Evolutionary conservation across 1,284 basidiomycete genomes (phyloP).

Genomic region (Dichomitus squalens): DNA sequence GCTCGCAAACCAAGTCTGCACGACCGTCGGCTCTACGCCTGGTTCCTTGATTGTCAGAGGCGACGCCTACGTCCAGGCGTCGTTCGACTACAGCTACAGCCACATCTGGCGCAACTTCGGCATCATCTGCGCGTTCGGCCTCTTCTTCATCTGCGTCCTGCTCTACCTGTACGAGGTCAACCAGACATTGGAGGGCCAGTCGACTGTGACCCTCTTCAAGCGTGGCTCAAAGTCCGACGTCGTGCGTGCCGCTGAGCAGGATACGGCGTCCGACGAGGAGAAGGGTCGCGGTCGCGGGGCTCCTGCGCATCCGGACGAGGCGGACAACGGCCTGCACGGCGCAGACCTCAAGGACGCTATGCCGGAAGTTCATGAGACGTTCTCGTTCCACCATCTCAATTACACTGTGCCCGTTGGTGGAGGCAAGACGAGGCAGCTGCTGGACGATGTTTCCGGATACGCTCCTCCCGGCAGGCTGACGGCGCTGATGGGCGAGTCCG

Average conservation of each 20-base stretch:
- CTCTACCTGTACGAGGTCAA: constrained; percentile 56
- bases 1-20: constrained; percentile 61
- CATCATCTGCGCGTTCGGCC: constrained; percentile 54
- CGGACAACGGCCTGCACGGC: constrained; percentile 5
- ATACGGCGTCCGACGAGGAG: constrained; percentile 33
- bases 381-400: constrained; percentile 64
- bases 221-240: constrained; percentile 34
- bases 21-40: constrained; percentile 53
- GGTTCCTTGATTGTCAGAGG: constrained; percentile 53
- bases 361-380: constrained; percentile 44
- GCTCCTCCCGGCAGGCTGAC: constrained; percentile 82
- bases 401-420: constrained; percentile 66
- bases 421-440: constrained; percentile 57
- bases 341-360: constrained; percentile 25
- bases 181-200: constrained; percentile 34
- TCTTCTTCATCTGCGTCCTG: constrained; percentile 49
- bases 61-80: constrained; percentile 53
- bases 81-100: constrained; percentile 62
- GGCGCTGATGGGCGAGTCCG: constrained; percentile 81
- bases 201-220: constrained; percentile 45
- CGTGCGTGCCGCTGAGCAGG: constrained; percentile 20
- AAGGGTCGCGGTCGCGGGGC: constrained; percentile 18
- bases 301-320: not conserved
- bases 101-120: constrained; percentile 75
- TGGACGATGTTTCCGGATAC: constrained; percentile 84